These are phyloP conservation scores for Populus alba DNA, from an alignment of 345 rosid genomes.

Conservation along the genomic window DNA sequence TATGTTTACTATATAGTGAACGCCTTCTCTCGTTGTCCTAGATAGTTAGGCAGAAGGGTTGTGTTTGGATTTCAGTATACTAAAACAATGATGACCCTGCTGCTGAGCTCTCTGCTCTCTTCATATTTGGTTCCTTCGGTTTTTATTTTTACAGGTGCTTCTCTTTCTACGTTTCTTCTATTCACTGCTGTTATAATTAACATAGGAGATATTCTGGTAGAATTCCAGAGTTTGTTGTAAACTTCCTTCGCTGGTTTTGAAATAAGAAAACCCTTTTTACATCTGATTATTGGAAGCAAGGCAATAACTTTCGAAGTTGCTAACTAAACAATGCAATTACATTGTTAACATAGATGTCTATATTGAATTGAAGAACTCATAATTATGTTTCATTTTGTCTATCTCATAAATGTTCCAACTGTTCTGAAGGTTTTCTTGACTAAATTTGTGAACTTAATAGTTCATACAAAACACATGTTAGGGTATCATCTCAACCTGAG, in stretches of 20 bases:
- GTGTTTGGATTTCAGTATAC: neutral
- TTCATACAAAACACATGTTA: conserved; percentile 14
- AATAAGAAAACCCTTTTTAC: neutral
- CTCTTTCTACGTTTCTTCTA: neutral
- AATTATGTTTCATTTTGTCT: neutral
- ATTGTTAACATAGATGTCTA: neutral
- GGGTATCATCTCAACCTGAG: conserved; percentile 29
- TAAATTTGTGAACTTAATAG: neutral
- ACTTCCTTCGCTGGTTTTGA: neutral
- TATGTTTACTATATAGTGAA: too few species aligned
- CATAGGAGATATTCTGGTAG: neutral
- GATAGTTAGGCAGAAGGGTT: too few species aligned
- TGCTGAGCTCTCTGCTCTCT: conserved; percentile 22
- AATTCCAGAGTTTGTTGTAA: neutral
- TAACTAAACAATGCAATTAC: neutral
- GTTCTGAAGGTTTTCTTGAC: neutral
- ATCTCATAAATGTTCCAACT: neutral
- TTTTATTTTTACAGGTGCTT: conserved; percentile 33
- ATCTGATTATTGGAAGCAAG: neutral
- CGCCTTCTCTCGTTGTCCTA: too few species aligned
- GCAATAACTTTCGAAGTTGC: neutral
- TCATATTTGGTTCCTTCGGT: conserved; percentile 14
- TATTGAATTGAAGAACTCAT: neutral
- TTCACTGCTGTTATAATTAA: neutral
- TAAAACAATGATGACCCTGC: conserved; percentile 23